Conservation (phyloP, 768 basidiomycete genomes). For the Boletus rubescentipes region DNA sequence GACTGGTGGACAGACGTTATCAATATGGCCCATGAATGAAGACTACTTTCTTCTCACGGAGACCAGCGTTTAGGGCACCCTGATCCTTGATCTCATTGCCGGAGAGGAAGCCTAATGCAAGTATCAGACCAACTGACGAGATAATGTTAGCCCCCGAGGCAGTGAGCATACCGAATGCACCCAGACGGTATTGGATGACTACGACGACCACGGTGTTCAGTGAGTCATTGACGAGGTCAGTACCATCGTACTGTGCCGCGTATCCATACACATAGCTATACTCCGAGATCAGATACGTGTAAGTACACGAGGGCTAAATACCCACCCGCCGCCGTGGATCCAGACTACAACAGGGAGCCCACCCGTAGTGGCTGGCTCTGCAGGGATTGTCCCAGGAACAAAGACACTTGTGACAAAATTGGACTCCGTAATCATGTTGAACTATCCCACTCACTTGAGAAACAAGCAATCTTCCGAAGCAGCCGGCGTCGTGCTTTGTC, state of each 20-base stretch:
- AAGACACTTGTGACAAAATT: conserved; percentile 5
- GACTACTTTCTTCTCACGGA: conserved; percentile 24
- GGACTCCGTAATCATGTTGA: background rate
- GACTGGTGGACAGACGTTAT: conserved; percentile 21
- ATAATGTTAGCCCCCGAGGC: background rate
- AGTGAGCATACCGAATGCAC: conserved; percentile 29
- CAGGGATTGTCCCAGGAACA: conserved; percentile 4
- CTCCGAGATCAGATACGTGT: background rate
- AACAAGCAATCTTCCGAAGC: conserved; percentile 36
- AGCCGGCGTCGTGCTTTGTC: conserved; percentile 1
- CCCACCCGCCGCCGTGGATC: conserved; percentile 39
- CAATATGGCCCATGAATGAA: background rate
- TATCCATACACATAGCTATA: conserved; percentile 26
- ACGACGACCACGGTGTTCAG: too few relatives aligned
- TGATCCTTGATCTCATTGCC: conserved; percentile 29
- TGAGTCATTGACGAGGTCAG: conserved; percentile 26
- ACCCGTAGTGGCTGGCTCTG: background rate
- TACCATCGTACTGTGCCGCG: conserved; percentile 17
- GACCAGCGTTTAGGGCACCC: conserved; percentile 37
- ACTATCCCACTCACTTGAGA: conserved; percentile 13
- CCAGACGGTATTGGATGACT: conserved; percentile 39
- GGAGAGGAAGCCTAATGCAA: conserved; percentile 31
- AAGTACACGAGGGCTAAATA: background rate
- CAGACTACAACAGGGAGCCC: conserved; percentile 35
- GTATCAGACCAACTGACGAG: background rate